phyloP scores from a whole-genome alignment of 176 grass and related monocot genomes.

The Oropetium thomaeum region DNA sequence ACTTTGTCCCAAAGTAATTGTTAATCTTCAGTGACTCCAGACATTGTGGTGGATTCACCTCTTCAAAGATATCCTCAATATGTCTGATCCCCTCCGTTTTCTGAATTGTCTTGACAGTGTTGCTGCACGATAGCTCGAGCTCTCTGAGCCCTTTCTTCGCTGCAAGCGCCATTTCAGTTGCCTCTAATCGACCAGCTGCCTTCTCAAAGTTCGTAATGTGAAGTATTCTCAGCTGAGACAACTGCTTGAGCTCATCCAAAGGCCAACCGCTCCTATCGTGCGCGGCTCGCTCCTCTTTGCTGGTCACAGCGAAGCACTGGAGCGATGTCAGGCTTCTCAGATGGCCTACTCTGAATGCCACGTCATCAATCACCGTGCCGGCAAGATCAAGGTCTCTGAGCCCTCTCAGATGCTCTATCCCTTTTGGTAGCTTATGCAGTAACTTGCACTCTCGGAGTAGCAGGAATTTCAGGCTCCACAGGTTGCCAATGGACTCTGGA shows the following conservation, averaged over 20 bases:
- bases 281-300: constrained; percentile 6
- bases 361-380: constrained; percentile 36
- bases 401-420: constrained; percentile 49
- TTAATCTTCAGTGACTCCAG: constrained; percentile 62
- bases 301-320: constrained; percentile 37
- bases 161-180: constrained; percentile 36
- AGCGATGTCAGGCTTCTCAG: constrained; percentile 56
- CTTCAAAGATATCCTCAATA: constrained; percentile 44
- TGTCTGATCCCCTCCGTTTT: constrained; percentile 26
- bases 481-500: constrained; percentile 46
- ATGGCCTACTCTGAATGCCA: constrained; percentile 55
- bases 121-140: constrained; percentile 51
- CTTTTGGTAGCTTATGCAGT: constrained; percentile 59
- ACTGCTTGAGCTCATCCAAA: constrained; percentile 57
- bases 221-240: constrained; percentile 57
- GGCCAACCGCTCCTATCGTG: constrained; percentile 41
- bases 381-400: constrained; percentile 69
- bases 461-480: constrained; percentile 66
- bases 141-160: constrained; percentile 54
- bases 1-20: constrained; percentile 54
- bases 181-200: constrained; percentile 28
- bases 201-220: constrained; percentile 62
- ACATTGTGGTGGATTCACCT: constrained; percentile 46
- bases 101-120: constrained; percentile 17
- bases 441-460: constrained; percentile 56